Conservation (phyloP, 2,329 filamentous ascomycete species). For the Thelonectria rubi region DNA sequence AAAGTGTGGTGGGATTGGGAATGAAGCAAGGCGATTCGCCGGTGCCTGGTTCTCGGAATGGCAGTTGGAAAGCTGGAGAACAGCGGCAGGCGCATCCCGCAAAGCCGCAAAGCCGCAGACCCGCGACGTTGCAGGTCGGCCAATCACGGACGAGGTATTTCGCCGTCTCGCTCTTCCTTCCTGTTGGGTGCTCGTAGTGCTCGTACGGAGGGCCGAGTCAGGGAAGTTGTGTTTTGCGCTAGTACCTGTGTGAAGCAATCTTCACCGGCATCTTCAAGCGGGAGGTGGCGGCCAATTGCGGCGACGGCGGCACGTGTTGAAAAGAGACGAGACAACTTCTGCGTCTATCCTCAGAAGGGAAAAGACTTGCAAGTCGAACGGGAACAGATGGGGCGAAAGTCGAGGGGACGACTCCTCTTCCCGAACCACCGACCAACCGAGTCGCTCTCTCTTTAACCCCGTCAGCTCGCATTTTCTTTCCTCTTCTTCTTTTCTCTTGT, state of each 20-base stretch:
- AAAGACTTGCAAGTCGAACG: not conserved
- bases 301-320: not conserved
- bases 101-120: not conserved
- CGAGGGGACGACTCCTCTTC: conserved; percentile 13
- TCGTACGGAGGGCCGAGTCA: not conserved
- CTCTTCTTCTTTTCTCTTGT: conserved; percentile 24
- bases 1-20: not conserved
- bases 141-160: conserved; percentile 39
- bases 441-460: not conserved
- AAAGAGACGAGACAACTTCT: not conserved
- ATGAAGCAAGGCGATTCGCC: too few species aligned
- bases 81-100: too few species aligned
- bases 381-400: conserved; percentile 30
- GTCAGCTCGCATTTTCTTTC: not conserved
- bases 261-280: too few species aligned
- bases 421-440: conserved; percentile 35
- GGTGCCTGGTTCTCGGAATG: not conserved
- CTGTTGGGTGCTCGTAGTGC: not conserved
- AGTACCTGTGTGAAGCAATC: too few species aligned
- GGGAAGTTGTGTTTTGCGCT: not conserved
- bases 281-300: conserved; percentile 1
- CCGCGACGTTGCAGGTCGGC: conserved; percentile 4
- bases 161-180: not conserved
- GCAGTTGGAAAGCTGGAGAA: too few species aligned
- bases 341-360: conserved; percentile 12